Base-by-base conservation (phyloP, 768 basidiomycete genomes). In the Pleurotus djamor region DNA sequence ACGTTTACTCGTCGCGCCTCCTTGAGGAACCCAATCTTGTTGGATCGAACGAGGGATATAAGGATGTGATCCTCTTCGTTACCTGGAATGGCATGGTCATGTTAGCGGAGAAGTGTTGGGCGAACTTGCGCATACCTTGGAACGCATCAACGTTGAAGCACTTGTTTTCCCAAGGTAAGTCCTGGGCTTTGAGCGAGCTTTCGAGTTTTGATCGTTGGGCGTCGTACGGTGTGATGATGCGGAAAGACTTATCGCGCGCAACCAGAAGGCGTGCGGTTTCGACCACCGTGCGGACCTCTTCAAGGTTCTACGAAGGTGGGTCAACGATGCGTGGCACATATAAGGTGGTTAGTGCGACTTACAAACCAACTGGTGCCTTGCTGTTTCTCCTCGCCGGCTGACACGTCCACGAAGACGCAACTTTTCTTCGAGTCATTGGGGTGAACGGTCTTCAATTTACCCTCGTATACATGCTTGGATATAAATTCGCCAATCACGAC, bases 81-180 rank as follows among this genome's bases (percentile, higher is more conserved):
- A 0, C 89, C 90, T 90, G 52, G 3, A 47, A 47, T 13, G 38
- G 4, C 8, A 37, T 63, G 21, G 21, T 3, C 21, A 28, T 28
- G 17, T 38, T 9, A 17, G 4, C 14, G 16, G 54, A 28, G 14
- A 21, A 21, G 7, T 7, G 38, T 8, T n/a, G 34, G 32, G 43
- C 32, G 13, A 59, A 16, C 52, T 44, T 32, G 52, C 8, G 47
- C 70, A 57, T 64, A 84, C 89, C 89, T 79, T 92, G 91, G 64
- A 91, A 92, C 0, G 87, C 83, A 65, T 92, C 90, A 32, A 92
- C 84, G 68, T 88, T 91, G 74, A 89, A 92, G 57, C 84, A 85
- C 57, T 77, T 86, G 61, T 90, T 78, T 41, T 81, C 67, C 83
- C 82, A 86, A 1, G 72, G 65, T 0, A 91, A 68, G 0, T 76